Percentiles rank a stretch among this genome's conserved stretches.
phyloP scores from a whole-genome alignment of 1,284 basidiomycete genomes.

The Lentinula novae-zelandiae region DNA sequence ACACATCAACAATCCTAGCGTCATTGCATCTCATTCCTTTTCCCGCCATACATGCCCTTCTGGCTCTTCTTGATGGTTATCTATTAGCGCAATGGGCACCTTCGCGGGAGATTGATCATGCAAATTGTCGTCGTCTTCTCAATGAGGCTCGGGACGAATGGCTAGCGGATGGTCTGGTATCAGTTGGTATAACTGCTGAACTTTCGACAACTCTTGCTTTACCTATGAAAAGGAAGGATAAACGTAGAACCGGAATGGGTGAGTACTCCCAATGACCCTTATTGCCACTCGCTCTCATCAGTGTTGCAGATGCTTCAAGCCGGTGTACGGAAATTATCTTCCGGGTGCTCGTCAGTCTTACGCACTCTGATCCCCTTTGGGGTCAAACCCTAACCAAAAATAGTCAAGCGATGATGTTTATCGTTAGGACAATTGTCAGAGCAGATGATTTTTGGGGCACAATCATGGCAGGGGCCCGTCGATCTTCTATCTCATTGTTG shows the following conservation, averaged over 20 bases:
- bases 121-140: conserved; percentile 22
- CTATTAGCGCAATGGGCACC: conserved; percentile 53
- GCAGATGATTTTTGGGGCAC: conserved; percentile 14
- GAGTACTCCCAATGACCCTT: not conserved
- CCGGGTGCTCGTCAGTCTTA: conserved; percentile 65
- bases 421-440: conserved; percentile 41
- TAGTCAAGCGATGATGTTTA: conserved; percentile 39
- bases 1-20: not conserved
- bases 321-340: conserved; percentile 54
- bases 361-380: conserved; percentile 58
- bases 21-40: conserved; percentile 23
- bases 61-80: conserved; percentile 59
- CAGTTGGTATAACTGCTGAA: conserved; percentile 35
- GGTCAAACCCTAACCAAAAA: conserved; percentile 42
- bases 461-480: not conserved
- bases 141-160: conserved; percentile 32
- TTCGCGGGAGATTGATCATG: not conserved
- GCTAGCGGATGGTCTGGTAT: conserved; percentile 43
- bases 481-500: not conserved
- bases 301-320: conserved; percentile 27
- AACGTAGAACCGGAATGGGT: not conserved
- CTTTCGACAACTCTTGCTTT: not conserved
- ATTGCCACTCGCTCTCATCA: not conserved
- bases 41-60: conserved; percentile 48
- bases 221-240: not conserved